Conservation (phyloP, 495 filamentous ascomycete species). For the Penicillium odoratum region DNA sequence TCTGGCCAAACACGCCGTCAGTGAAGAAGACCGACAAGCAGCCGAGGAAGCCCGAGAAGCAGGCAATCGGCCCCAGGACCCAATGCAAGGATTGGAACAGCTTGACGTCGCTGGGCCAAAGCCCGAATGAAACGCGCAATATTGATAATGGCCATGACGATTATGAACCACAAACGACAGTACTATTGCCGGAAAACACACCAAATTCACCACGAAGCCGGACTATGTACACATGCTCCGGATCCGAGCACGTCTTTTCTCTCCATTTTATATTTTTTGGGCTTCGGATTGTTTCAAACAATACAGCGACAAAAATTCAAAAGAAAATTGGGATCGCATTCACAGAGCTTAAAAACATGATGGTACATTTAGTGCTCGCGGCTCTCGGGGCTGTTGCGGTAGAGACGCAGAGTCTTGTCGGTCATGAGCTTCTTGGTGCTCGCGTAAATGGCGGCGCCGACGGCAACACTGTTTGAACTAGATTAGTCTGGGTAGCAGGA, state of each 20-base stretch:
- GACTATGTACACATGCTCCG: conserved; percentile 44
- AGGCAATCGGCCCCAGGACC: conserved; percentile 66
- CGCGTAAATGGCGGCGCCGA: conserved; percentile 77
- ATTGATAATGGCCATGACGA: conserved; percentile 9
- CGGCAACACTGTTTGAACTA: conserved; percentile 55
- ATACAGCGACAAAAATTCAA: conserved; percentile 36
- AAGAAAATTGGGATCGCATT: conserved; percentile 34
- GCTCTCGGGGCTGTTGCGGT: conserved; percentile 50
- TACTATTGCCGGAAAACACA: conserved; percentile 35
- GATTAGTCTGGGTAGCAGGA: conserved; percentile 12
- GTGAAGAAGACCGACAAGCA: conserved; percentile 77
- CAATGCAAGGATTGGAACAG: conserved; percentile 93
- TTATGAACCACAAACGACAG: conserved; percentile 31
- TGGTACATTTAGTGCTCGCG: conserved; percentile 51
- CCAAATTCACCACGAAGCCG: conserved; percentile 35
- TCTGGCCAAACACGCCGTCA: conserved; percentile 85
- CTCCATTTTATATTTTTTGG: conserved; percentile 15
- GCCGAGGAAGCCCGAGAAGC: conserved; percentile 55
- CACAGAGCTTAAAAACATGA: conserved; percentile 35
- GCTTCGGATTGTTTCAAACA: conserved; percentile 34
- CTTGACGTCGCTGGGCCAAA: conserved; percentile 92
- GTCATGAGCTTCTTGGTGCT: conserved; percentile 73
- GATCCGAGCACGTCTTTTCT: conserved; percentile 30
- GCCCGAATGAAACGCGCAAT: conserved; percentile 55
- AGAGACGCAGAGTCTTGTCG: conserved; percentile 90